These are phyloP conservation scores for Sphagnum tenellum DNA, from an alignment of 225 moss, liverwort and hornwort species.

Conservation along the genomic window DNA sequence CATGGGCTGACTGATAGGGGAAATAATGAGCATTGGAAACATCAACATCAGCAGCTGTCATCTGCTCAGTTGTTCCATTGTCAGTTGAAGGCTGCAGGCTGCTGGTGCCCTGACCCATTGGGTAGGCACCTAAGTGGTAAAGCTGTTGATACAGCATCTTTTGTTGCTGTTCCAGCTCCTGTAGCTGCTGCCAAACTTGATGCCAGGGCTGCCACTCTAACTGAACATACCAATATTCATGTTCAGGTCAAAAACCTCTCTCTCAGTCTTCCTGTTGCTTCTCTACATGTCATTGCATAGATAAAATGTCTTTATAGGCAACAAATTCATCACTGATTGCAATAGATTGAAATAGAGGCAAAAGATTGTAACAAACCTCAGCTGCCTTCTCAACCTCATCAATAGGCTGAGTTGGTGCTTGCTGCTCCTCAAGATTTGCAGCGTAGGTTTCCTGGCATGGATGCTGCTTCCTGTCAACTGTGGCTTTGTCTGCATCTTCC, in stretches of 20 bases:
- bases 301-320: too few species aligned
- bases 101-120: background rate
- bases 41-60: background rate
- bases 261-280: too few species aligned
- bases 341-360: too few species aligned
- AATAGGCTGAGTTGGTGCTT: background rate
- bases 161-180: constrained; percentile 1
- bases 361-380: background rate
- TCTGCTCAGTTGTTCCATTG: background rate
- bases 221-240: background rate
- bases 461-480: background rate
- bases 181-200: background rate
- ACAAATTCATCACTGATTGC: too few species aligned
- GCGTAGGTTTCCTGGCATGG: background rate
- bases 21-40: background rate
- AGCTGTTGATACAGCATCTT: background rate
- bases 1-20: background rate
- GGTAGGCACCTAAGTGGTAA: background rate
- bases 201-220: background rate
- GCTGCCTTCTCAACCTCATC: background rate
- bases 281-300: too few species aligned
- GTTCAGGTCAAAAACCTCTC: too few species aligned
- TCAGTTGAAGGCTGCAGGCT: background rate
- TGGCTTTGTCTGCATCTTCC: background rate
- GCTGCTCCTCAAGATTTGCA: background rate